phyloP scores from a whole-genome alignment of 192 early-diverging fungal genomes.

The Oehlia diaphana region DNA sequence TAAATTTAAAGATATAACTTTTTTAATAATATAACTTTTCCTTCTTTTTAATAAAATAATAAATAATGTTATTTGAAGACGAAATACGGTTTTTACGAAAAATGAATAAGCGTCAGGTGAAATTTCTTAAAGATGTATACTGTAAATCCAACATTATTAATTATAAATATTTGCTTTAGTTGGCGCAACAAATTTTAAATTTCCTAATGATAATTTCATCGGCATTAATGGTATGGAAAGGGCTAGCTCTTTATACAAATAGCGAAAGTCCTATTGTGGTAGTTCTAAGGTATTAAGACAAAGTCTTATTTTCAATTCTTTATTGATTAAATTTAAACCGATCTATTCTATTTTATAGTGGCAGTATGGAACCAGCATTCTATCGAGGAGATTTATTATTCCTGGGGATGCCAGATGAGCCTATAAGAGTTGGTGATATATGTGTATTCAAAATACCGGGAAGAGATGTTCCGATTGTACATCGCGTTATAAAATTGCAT shows the following conservation, averaged over 20 bases:
- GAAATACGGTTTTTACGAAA: constrained; percentile 19
- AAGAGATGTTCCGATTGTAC: constrained; percentile 93
- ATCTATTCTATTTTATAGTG: constrained; percentile 47
- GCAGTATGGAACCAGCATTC: constrained; percentile 98
- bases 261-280: constrained; percentile 97
- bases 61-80: constrained; percentile 30
- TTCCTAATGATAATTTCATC: constrained; percentile 87
- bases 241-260: constrained; percentile 80
- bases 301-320: background rate
- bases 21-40: too few species aligned
- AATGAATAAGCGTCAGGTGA: constrained; percentile 27
- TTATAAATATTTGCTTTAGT: constrained; percentile 16
- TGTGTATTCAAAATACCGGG: constrained; percentile 90
- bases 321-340: background rate
- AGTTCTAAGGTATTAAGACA: constrained; percentile 71
- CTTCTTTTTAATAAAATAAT: background rate
- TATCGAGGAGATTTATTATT: constrained; percentile 91
- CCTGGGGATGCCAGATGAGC: constrained; percentile 68
- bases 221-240: constrained; percentile 98
- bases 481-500: constrained; percentile 92
- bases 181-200: constrained; percentile 75
- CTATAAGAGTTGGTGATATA: constrained; percentile 89
- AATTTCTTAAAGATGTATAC: background rate
- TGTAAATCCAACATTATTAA: background rate
- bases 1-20: too few species aligned